Conservation (phyloP, 2,329 filamentous ascomycete genomes). For the Exophiala alcalophila region DNA sequence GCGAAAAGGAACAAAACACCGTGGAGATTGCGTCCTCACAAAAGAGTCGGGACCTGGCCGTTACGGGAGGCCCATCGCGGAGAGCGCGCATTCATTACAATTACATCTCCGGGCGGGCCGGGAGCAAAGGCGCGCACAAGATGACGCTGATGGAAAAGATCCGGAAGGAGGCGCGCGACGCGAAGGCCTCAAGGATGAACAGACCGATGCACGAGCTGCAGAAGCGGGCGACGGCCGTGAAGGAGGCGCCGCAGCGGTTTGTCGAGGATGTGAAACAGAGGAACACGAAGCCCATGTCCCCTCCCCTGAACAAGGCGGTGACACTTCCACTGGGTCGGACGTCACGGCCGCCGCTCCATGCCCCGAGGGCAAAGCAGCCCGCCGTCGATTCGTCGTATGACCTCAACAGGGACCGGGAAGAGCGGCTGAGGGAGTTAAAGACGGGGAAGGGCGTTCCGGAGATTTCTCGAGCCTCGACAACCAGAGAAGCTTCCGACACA, state of each 20-base stretch:
- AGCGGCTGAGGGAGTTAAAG: conserved; percentile 35
- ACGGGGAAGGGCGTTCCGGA: too few species aligned
- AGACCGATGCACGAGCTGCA: conserved; percentile 42
- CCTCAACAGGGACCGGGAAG: conserved; percentile 33
- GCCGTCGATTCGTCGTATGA: conserved; percentile 18
- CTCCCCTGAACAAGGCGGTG: background rate
- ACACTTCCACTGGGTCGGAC: conserved; percentile 1
- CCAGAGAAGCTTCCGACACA: too few species aligned
- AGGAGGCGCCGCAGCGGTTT: conserved; percentile 40
- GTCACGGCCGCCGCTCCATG: conserved; percentile 19
- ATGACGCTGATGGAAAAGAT: conserved; percentile 52
- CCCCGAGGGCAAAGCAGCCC: conserved; percentile 5
- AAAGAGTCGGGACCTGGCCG: conserved; percentile 32
- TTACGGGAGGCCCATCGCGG: conserved; percentile 5
- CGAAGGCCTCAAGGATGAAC: conserved; percentile 38
- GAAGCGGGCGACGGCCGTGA: conserved; percentile 39
- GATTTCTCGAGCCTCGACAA: too few species aligned
- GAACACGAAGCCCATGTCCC: conserved; percentile 5
- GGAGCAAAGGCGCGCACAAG: conserved; percentile 42
- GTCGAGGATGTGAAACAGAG: conserved; percentile 36
- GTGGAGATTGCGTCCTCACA: conserved; percentile 55
- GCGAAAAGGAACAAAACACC: conserved; percentile 57
- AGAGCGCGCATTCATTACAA: conserved; percentile 15
- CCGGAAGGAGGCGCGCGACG: conserved; percentile 56
- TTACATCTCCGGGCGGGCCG: conserved; percentile 24